Base-by-base conservation (phyloP, 495 filamentous ascomycete species). In the Podospora fimiseda region DNA sequence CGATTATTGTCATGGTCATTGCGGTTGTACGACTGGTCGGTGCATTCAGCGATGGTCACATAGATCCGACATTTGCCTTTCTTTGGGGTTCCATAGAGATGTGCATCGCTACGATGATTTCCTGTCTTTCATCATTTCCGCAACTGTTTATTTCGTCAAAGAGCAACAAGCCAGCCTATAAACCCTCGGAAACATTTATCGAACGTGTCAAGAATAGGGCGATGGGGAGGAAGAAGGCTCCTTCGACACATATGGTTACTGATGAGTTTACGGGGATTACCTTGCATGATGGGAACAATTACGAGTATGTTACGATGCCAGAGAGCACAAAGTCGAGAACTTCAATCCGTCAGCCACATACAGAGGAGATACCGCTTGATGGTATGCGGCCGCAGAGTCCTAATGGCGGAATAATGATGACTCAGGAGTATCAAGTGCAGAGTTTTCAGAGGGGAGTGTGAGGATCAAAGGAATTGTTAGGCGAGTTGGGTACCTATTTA, bases 131-230 rank as follows among this genome's bases (percentile, higher is more conserved):
- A 5, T 21, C 44, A 11, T 47, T 47, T 9, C 44, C 44, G 3
- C 44, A 47, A n/a, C 44, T 47, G 5, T 47, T 47, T n/a, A 23
- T 47, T 3, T 47, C 44, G 11, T 27, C 20, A 13, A 47, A 30
- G 6, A 47, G 23, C 27, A 6, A 11, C 27, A 33, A 33, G 27
- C 27, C 27, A 33, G 27, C 27, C 11, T 33, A 33, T 11, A 5
- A 33, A 11, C 27, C 27, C 5, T 33, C 27, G 27, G 6, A 33
- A 11, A 33, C 27, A 6, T 33, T 33, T 33, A 33, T 33, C 27
- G 27, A 33, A 11, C 27, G 27, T 11, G 11, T 33, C 27, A 33
- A 11, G 27, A 11, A 5, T 33, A 33, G 11, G 11, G 27, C 27
- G n/a, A n/a, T n/a, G n/a, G n/a, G n/a, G n/a, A n/a, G n/a, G n/a